Conservation (phyloP, 1,284 basidiomycete species). For the Cerrena zonata region DNA sequence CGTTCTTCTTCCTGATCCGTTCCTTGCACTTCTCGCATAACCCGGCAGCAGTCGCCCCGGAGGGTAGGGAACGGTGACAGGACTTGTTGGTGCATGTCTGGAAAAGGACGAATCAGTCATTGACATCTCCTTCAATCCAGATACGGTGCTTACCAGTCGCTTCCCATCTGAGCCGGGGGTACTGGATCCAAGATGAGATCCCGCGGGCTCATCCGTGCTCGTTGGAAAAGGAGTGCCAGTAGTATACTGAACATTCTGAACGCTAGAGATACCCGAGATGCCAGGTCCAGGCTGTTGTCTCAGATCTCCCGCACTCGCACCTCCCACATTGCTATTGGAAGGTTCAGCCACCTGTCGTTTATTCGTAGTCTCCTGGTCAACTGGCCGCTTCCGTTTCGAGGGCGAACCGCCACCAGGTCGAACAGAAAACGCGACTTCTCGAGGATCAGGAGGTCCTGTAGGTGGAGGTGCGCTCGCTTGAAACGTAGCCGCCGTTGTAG, state of each 20-base stretch:
- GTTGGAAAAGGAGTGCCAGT: too few species aligned
- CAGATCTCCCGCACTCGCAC: neutral
- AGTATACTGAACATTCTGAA: too few species aligned
- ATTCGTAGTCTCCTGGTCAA: neutral
- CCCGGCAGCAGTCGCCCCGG: slow-evolving; percentile 1
- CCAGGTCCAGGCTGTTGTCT: neutral
- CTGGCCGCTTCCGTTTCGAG: neutral
- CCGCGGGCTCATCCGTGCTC: too few species aligned
- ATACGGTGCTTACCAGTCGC: neutral
- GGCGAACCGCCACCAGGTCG: neutral
- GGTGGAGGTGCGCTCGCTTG: neutral
- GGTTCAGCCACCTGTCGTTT: neutral
- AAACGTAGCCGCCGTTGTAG: neutral
- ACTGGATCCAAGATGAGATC: neutral
- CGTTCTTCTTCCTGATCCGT: slow-evolving; percentile 40
- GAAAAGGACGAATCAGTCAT: slow-evolving; percentile 7
- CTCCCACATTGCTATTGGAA: neutral
- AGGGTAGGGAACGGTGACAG: slow-evolving; percentile 30
- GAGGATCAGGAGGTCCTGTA: neutral
- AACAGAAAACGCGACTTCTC: slow-evolving; percentile 1
- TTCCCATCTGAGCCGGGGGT: neutral
- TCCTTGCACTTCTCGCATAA: slow-evolving; percentile 41
- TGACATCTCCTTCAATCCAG: neutral
- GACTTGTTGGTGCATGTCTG: slow-evolving; percentile 24
- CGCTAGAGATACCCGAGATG: too few species aligned